Evolutionary conservation across 169 alveolate genomes (phyloP).

Genomic region (Cryptosporidium felis): DNA sequence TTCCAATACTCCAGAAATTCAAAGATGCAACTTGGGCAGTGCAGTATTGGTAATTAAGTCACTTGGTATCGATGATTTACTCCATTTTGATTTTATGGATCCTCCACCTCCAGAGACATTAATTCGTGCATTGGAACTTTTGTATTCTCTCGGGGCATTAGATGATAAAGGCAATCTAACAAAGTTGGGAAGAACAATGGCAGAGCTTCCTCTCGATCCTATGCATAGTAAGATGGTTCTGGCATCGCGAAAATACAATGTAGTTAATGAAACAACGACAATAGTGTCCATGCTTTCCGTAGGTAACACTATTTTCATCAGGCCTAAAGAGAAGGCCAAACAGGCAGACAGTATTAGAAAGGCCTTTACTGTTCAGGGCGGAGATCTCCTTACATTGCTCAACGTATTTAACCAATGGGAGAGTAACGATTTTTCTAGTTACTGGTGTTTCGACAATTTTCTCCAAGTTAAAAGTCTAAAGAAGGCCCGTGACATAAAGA

Average conservation of each 20-base stretch:
- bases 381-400: conserved; percentile 96
- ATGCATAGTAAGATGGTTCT: conserved; percentile 79
- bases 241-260: conserved; percentile 91
- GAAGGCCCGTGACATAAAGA: conserved; percentile 97
- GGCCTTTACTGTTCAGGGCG: conserved; percentile 93
- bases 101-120: conserved; percentile 98
- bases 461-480: conserved; percentile 94
- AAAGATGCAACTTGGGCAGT: conserved; percentile 93
- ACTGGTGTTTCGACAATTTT: conserved; percentile 98
- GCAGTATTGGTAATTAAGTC: conserved; percentile 91
- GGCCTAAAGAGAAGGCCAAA: conserved; percentile 95
- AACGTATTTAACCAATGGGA: conserved; percentile 98
- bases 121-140: conserved; percentile 94
- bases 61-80: conserved; percentile 97
- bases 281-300: conserved; percentile 98
- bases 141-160: conserved; percentile 97
- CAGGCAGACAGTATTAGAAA: conserved; percentile 98
- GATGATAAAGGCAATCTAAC: conserved; percentile 97
- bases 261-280: conserved; percentile 94
- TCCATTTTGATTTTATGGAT: conserved; percentile 99
- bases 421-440: conserved; percentile 86
- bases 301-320: conserved; percentile 94
- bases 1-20: conserved; percentile 94
- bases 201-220: conserved; percentile 99
- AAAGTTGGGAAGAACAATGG: conserved; percentile 97